Evolutionary conservation across 2,329 filamentous ascomycete species (phyloP).

Genomic region (Xylariales sp.): DNA sequence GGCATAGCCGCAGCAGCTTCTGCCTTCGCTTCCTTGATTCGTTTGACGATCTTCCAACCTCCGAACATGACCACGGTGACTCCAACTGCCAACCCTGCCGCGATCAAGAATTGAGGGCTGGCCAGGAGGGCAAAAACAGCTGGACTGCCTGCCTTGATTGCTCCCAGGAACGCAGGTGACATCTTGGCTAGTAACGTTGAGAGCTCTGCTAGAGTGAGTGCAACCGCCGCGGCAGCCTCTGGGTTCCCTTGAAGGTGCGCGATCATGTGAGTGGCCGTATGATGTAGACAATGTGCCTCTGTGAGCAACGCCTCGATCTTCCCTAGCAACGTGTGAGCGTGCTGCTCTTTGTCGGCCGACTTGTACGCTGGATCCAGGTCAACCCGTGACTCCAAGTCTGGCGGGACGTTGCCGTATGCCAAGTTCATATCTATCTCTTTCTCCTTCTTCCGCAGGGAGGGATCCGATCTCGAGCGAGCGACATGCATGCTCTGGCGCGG

Average conservation of each 20-base stretch:
- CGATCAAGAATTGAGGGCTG: conserved; percentile 91
- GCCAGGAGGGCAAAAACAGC: conserved; percentile 81
- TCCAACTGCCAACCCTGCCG: conserved; percentile 80
- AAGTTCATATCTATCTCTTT: conserved; percentile 81
- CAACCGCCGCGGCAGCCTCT: conserved; percentile 89
- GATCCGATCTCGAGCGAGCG: conserved; percentile 34
- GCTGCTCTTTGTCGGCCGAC: conserved; percentile 50
- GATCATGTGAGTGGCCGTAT: conserved; percentile 79
- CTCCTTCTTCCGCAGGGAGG: conserved; percentile 27
- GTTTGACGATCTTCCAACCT: conserved; percentile 96
- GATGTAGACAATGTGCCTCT: conserved; percentile 83
- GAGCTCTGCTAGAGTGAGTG: conserved; percentile 86
- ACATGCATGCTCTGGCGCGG: conserved; percentile 23
- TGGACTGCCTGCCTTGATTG: conserved; percentile 77
- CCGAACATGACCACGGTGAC: conserved; percentile 95
- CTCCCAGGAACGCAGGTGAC: conserved; percentile 70
- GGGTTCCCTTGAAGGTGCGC: conserved; percentile 68
- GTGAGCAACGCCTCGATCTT: conserved; percentile 74
- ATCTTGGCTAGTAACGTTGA: conserved; percentile 78
- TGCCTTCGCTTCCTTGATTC: conserved; percentile 49
- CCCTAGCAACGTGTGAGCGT: conserved; percentile 56
- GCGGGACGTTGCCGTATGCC: conserved; percentile 79
- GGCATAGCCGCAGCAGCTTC: conserved; percentile 10
- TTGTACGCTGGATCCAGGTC: conserved; percentile 42
- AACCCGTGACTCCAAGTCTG: conserved; percentile 48